Evolutionary conservation across 129 eudicot genomes (phyloP).

Genomic region (Logfia minima): DNA sequence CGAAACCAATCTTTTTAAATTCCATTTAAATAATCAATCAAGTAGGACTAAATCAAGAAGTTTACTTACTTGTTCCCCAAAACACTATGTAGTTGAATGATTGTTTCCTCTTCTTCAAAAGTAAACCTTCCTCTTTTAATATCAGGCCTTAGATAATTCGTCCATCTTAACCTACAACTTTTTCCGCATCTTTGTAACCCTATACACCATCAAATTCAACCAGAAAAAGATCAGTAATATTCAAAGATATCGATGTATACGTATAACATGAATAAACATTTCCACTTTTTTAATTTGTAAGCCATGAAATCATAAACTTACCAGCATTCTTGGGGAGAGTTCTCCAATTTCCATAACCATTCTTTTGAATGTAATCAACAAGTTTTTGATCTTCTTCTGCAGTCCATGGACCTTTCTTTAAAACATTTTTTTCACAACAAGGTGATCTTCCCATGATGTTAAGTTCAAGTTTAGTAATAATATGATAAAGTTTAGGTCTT

Average conservation of each 20-base stretch:
- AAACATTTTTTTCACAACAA: conserved; percentile 80
- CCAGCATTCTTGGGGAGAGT: conserved; percentile 92
- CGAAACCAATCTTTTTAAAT: background rate
- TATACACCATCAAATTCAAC: conserved; percentile 22
- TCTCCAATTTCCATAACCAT: conserved; percentile 91
- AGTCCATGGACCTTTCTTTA: conserved; percentile 92
- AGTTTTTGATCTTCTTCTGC: conserved; percentile 89
- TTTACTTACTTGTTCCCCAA: conserved; percentile 85
- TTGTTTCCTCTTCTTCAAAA: conserved; percentile 81
- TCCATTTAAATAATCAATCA: background rate
- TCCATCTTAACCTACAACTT: conserved; percentile 92
- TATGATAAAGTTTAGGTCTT: background rate
- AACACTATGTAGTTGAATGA: conserved; percentile 74
- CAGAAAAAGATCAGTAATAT: background rate
- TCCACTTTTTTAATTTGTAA: background rate
- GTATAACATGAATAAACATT: too few relatives aligned
- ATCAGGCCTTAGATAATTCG: conserved; percentile 82
- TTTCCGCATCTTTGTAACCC: conserved; percentile 92
- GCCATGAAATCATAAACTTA: conserved; percentile 18
- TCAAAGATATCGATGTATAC: background rate
- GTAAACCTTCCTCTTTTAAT: conserved; percentile 83
- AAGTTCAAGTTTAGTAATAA: background rate
- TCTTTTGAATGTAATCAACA: conserved; percentile 61
- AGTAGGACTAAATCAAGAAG: conserved; percentile 9
- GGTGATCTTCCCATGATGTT: conserved; percentile 84